Percentiles rank a stretch among this genome's conserved stretches.
phyloP scores from a whole-genome alignment of 1,284 basidiomycete genomes.

The Calocybe gambosa region DNA sequence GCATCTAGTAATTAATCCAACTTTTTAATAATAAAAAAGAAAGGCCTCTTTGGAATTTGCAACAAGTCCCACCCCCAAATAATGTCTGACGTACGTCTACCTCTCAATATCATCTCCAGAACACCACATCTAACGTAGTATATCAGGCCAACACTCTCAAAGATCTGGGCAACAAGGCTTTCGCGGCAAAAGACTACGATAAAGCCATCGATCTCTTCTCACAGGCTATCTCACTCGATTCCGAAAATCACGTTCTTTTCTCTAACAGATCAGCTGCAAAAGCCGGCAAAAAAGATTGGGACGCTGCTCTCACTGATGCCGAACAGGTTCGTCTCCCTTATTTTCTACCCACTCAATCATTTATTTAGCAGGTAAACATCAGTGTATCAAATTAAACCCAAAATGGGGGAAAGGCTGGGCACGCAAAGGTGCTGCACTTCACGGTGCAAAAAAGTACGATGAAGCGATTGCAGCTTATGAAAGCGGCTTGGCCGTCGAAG shows the following conservation, averaged over 20 bases:
- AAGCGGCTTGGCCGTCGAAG: constrained; percentile 75
- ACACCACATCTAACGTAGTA: not conserved
- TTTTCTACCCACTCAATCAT: constrained; percentile 12
- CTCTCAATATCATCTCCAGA: no score
- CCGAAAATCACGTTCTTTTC: constrained; percentile 83
- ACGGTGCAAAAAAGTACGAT: constrained; percentile 74
- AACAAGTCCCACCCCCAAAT: not conserved
- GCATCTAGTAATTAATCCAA: constrained; percentile 1
- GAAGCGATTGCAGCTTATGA: constrained; percentile 84
- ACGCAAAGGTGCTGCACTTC: constrained; percentile 92
- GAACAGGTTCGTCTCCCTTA: constrained; percentile 61
- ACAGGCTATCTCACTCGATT: constrained; percentile 82
- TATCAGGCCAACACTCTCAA: constrained; percentile 63
- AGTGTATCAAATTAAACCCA: constrained; percentile 78
- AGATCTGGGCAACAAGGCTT: constrained; percentile 94
- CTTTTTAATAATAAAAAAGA: not conserved
- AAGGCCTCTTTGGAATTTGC: constrained; percentile 6
- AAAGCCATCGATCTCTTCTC: constrained; percentile 85
- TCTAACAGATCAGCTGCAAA: constrained; percentile 92
- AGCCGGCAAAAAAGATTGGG: constrained; percentile 77
- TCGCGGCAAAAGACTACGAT: constrained; percentile 89
- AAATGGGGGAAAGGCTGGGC: constrained; percentile 90
- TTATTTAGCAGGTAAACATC: constrained; percentile 11
- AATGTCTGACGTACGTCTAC: constrained; percentile 15
- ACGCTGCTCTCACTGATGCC: constrained; percentile 80